Evolutionary conservation across 2,329 filamentous ascomycete genomes (phyloP).

Genomic region (Monosporascus sp.): DNA sequence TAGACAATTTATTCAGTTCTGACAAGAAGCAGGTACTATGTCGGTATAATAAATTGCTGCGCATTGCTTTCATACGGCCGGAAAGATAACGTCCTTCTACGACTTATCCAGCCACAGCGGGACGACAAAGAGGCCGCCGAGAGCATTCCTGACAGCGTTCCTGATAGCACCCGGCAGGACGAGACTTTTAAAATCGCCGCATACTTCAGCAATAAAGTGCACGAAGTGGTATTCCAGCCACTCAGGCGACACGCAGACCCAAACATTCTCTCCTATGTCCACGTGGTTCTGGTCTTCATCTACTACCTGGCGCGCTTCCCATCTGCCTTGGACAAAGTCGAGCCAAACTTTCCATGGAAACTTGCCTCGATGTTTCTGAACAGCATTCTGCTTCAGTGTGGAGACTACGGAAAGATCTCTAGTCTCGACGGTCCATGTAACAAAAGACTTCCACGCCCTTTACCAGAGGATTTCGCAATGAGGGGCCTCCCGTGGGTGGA

Average conservation of each 20-base stretch:
- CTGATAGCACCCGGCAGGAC: slow-evolving; percentile 3
- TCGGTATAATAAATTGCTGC: slow-evolving; percentile 52
- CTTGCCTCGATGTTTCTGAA: slow-evolving; percentile 37
- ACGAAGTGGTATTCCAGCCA: slow-evolving; percentile 41
- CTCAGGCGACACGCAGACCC: slow-evolving; percentile 52
- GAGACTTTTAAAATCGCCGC: slow-evolving; percentile 18
- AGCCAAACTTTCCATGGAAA: slow-evolving; percentile 49
- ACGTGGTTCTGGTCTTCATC: slow-evolving; percentile 58
- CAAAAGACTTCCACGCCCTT: slow-evolving; percentile 43
- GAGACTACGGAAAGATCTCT: slow-evolving; percentile 31
- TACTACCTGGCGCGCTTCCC: slow-evolving; percentile 37
- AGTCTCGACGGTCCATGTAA: slow-evolving; percentile 42
- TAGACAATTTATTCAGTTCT: slow-evolving; percentile 5
- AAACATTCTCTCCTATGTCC: slow-evolving; percentile 58
- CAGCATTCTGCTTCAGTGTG: slow-evolving; percentile 27
- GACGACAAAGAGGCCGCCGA: slow-evolving; percentile 23
- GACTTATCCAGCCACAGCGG: slow-evolving; percentile 26
- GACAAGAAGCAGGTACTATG: slow-evolving; percentile 43
- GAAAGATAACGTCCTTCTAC: slow-evolving; percentile 43
- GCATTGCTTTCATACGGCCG: slow-evolving; percentile 49
- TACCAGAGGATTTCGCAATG: slow-evolving; percentile 66
- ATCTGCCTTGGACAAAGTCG: slow-evolving; percentile 38
- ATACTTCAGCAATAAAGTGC: slow-evolving; percentile 18
- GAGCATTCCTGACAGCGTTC: slow-evolving; percentile 17
- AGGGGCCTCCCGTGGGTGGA: slow-evolving; percentile 58